phyloP scores from a whole-genome alignment of 306 rosid species.

The Cercis canadensis region DNA sequence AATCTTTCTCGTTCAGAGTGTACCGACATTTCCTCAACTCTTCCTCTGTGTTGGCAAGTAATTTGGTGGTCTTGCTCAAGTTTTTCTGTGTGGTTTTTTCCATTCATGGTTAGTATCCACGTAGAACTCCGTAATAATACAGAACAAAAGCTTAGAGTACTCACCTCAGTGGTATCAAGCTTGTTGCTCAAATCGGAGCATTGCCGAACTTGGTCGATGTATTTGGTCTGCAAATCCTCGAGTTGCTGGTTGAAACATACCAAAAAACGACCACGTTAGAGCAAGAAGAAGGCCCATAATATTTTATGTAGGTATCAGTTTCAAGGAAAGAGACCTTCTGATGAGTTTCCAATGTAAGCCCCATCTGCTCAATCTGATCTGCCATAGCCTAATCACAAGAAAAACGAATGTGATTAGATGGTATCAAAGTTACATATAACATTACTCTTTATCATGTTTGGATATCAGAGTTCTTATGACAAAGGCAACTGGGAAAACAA shows the following conservation, averaged over 20 bases:
- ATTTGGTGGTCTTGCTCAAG: conserved; percentile 63
- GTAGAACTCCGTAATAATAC: not conserved
- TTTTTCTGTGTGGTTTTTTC: conserved; percentile 57
- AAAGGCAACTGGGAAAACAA: not conserved
- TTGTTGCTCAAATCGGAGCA: conserved; percentile 73
- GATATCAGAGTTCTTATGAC: not conserved
- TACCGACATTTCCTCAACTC: conserved; percentile 74
- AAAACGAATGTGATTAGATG: conserved; percentile 18
- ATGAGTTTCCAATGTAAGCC: conserved; percentile 62
- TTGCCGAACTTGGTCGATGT: conserved; percentile 64
- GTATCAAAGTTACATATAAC: not conserved
- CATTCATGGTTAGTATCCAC: conserved; percentile 11
- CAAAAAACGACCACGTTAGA: conserved; percentile 6
- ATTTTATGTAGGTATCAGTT: not conserved
- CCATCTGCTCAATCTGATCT: conserved; percentile 96
- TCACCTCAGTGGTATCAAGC: conserved; percentile 87
- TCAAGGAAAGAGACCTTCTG: conserved; percentile 68
- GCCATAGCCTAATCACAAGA: conserved; percentile 72
- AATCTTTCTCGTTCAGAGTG: conserved; percentile 71
- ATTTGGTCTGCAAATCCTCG: conserved; percentile 77
- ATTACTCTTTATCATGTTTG: too few species aligned
- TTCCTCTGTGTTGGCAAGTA: conserved; percentile 74
- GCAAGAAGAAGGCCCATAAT: not conserved
- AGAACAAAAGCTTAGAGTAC: conserved; percentile 25
- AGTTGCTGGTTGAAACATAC: conserved; percentile 55